Evolutionary conservation across 169 alveolate species (phyloP).

Genomic region (Babesia ovis): DNA sequence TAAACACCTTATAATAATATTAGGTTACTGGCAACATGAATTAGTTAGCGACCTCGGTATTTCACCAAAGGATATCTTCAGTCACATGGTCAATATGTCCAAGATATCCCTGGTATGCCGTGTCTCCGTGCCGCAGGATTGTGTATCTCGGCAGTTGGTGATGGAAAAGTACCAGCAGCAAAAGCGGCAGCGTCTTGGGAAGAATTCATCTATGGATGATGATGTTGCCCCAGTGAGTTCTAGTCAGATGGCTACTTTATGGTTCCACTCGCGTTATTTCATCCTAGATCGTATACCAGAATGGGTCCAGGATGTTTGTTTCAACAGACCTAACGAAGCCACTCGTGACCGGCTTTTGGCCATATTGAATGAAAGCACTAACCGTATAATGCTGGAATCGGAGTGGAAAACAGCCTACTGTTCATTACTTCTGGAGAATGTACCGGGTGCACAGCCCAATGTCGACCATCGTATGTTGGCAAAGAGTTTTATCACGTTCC

Average conservation of each 20-base stretch:
- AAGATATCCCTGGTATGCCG: conserved; percentile 34
- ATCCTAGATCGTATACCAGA: conserved; percentile 49
- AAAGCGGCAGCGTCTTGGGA: not conserved
- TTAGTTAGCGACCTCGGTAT: conserved; percentile 31
- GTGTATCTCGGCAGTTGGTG: conserved; percentile 37
- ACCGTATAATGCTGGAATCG: conserved; percentile 55
- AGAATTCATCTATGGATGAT: not conserved
- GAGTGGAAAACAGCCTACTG: conserved; percentile 50
- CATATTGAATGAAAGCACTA: conserved; percentile 30
- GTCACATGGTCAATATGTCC: conserved; percentile 15
- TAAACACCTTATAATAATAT: not conserved
- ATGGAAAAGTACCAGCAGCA: not conserved
- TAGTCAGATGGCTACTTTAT: conserved; percentile 27
- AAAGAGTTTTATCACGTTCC: conserved; percentile 22
- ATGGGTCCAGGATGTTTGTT: conserved; percentile 29
- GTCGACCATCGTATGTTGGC: conserved; percentile 32
- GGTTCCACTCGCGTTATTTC: conserved; percentile 53
- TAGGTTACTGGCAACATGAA: conserved; percentile 69
- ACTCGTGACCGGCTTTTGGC: conserved; percentile 18
- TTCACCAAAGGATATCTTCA: conserved; percentile 48
- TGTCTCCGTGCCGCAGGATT: conserved; percentile 44
- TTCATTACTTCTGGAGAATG: conserved; percentile 19
- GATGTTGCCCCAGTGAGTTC: not conserved
- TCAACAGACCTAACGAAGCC: conserved; percentile 8
- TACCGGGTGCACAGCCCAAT: not conserved